Conservation (phyloP, 2,329 filamentous ascomycete species). For the Trichoderma atroviride region DNA sequence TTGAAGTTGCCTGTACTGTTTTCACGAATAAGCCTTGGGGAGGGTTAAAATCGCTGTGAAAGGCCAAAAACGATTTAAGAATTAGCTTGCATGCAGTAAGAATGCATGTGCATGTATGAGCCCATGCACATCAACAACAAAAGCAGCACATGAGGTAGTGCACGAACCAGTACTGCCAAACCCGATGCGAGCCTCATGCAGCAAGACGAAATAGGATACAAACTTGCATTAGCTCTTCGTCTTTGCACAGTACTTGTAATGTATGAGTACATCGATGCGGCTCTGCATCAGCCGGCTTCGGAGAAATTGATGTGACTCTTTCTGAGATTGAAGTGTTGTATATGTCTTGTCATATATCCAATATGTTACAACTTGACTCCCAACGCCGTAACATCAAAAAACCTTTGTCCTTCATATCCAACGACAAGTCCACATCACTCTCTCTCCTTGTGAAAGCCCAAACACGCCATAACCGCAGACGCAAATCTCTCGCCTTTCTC, state of each 20-base stretch:
- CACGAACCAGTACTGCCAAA: not conserved
- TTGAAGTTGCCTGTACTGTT: not conserved
- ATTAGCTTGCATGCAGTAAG: too few relatives aligned
- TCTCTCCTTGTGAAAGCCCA: not conserved
- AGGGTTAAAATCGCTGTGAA: too few relatives aligned
- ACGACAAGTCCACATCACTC: not conserved
- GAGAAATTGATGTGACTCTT: not conserved
- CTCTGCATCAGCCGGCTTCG: not conserved
- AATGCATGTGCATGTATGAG: not conserved
- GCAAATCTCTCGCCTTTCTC: not conserved
- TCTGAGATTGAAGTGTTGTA: not conserved
- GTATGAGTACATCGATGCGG: not conserved
- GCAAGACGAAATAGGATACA: not conserved
- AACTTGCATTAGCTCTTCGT: not conserved
- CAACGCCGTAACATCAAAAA: not conserved
- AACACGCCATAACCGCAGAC: not conserved
- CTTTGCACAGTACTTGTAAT: not conserved
- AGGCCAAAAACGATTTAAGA: too few relatives aligned
- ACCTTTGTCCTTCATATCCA: not conserved
- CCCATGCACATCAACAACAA: not conserved
- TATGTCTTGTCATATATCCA: not conserved
- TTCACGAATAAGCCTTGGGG: not conserved
- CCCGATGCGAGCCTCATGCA: not conserved
- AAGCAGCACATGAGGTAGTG: not conserved
- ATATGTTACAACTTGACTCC: not conserved